Conservation (phyloP, 192 early-diverging fungal genomes). For the Spizellomyces punctatus region DNA sequence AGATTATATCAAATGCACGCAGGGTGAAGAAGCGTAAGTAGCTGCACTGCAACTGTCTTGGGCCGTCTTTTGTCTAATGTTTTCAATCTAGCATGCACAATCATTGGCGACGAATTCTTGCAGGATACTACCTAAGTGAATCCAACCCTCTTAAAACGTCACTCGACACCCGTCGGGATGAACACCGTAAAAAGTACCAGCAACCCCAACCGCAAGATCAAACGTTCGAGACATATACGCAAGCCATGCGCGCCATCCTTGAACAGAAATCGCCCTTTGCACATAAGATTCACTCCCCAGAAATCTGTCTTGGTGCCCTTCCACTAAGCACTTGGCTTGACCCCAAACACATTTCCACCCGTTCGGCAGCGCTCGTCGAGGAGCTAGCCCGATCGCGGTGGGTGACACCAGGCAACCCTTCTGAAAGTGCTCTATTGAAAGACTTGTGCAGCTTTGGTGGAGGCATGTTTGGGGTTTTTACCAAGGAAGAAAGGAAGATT, state of each 20-base stretch:
- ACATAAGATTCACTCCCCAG: slow-evolving; percentile 19
- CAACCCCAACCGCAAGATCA: not conserved
- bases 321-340: slow-evolving; percentile 18
- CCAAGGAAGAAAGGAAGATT: slow-evolving; percentile 6
- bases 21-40: slow-evolving; percentile 13
- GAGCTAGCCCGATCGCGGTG: slow-evolving; percentile 2
- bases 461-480: slow-evolving; percentile 27
- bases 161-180: slow-evolving; percentile 2
- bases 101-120: slow-evolving; percentile 25
- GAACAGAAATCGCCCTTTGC: slow-evolving; percentile 18
- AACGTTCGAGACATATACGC: not conserved
- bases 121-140: slow-evolving; percentile 21
- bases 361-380: not conserved
- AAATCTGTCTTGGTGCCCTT: not conserved
- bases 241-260: slow-evolving; percentile 1
- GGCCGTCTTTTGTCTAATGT: not conserved
- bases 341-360: slow-evolving; percentile 4
- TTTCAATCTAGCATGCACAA: slow-evolving; percentile 1
- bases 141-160: slow-evolving; percentile 8
- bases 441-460: slow-evolving; percentile 24
- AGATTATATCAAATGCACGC: not conserved
- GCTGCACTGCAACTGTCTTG: not conserved
- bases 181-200: not conserved
- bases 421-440: slow-evolving; percentile 1
- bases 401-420: slow-evolving; percentile 9